These are phyloP conservation scores for Acrocalymma vagum DNA, from an alignment of 2,329 filamentous ascomycete genomes.

Conservation along the genomic window DNA sequence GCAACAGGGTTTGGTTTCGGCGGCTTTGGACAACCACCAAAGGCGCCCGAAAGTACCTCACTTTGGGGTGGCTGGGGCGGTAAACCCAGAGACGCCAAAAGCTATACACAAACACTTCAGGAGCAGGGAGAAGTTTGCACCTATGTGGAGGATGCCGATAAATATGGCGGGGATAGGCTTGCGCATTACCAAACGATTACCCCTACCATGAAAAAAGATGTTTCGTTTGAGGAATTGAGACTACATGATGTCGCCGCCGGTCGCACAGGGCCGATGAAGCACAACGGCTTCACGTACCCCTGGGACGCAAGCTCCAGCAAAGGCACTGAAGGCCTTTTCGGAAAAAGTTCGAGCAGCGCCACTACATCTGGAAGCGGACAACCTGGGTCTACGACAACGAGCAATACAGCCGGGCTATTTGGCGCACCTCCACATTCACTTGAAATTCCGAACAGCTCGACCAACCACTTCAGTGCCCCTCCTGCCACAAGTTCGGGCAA, in stretches of 20 bases:
- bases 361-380: too few relatives aligned
- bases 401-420: too few relatives aligned
- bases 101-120: slow-evolving; percentile 3
- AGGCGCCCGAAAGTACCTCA: too few relatives aligned
- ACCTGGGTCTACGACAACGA: too few relatives aligned
- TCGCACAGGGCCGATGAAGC: slow-evolving; percentile 6
- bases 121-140: slow-evolving; percentile 14
- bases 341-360: too few relatives aligned
- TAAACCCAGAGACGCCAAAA: neutral
- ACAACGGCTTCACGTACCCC: neutral
- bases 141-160: slow-evolving; percentile 2
- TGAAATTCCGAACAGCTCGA: too few relatives aligned
- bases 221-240: slow-evolving; percentile 27
- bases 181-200: slow-evolving; percentile 23
- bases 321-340: too few relatives aligned
- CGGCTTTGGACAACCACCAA: neutral
- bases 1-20: too few relatives aligned
- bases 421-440: too few relatives aligned
- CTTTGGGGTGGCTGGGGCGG: neutral
- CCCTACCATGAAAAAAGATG: slow-evolving; percentile 3
- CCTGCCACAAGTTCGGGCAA: too few relatives aligned
- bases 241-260: slow-evolving; percentile 16
- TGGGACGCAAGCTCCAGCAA: slow-evolving; percentile 2
- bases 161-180: neutral
- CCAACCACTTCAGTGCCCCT: too few relatives aligned